Conservation (phyloP, 805 yeast genomes). For the Saccharomycopsis sp. region DNA sequence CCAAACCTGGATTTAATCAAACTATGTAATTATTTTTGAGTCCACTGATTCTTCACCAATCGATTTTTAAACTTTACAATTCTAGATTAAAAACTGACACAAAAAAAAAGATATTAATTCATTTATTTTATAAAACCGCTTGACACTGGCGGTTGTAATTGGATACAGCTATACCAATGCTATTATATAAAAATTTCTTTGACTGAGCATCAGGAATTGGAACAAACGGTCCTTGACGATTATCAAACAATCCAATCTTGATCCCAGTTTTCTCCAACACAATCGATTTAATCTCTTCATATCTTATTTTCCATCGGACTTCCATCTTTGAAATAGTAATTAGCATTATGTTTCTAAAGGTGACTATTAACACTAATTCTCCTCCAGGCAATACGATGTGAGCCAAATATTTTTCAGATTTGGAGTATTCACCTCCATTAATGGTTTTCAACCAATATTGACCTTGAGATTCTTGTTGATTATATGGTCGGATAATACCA, state of each 20-base stretch:
- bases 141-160: constrained; percentile 70
- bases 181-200: constrained; percentile 58
- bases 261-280: constrained; percentile 77
- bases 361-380: constrained; percentile 69
- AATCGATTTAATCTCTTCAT: constrained; percentile 60
- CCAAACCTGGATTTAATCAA: too few species aligned
- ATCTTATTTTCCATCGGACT: constrained; percentile 65
- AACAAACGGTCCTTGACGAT: constrained; percentile 61
- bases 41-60: too few species aligned
- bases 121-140: constrained; percentile 36
- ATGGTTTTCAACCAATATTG: constrained; percentile 84
- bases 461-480: constrained; percentile 84
- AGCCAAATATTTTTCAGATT: constrained; percentile 71
- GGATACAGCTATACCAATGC: constrained; percentile 73
- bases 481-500: constrained; percentile 66
- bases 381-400: constrained; percentile 80
- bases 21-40: too few species aligned
- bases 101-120: too few species aligned
- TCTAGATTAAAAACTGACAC: too few species aligned
- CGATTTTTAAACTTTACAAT: too few species aligned
- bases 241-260: constrained; percentile 50
- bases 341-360: constrained; percentile 62
- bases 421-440: constrained; percentile 65
- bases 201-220: constrained; percentile 67
- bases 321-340: constrained; percentile 54